Base-by-base conservation (phyloP, 2,329 filamentous ascomycete genomes). In the Cordyceps javanica region DNA sequence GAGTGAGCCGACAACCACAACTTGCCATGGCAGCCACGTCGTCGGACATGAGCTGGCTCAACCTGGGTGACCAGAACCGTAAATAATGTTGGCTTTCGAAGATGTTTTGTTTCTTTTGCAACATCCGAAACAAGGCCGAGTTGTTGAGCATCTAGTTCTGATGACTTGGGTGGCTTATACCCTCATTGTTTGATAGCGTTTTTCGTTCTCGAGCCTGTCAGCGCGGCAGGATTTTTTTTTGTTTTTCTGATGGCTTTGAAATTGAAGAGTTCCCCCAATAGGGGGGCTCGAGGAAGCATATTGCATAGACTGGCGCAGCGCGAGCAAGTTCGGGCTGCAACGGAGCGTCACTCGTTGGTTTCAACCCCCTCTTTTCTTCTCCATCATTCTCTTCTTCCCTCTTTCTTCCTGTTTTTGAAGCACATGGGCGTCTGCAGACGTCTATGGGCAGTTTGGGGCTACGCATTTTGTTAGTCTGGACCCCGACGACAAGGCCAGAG, bases 41-140 rank as follows among this genome's bases (percentile, higher is more conserved):
- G 13, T 80, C 79, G 52, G 89, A 91, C 69, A 89, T 91, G 86
- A 90, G 87, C 72, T 92, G 89, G 89, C 73, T 92, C 62, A 91
- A 91, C 66, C 77, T 91, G 19, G 85, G 84, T 48, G 80, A 81
- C 38, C 67, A 69, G 38, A 62, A 66, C 42, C 68, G 65, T 60
- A 60, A 63, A 53, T 69, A 60, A 53, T 52, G 49, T 42, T 53
- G 41, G 30, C 38, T 48, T 34, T 26, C 16, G 13, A 32, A 11
- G 30, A 6, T 32, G 6, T 10, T 21, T 45, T n/a, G n/a, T n/a
- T n/a, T n/a, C n/a, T 41, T 46, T 51, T 44, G 44, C 51, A 55
- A 45, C 38, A 52, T 51, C 57, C 57, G 60, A 44, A 62, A 53
- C 56, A 59, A 57, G 56, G 54, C 56, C 50, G 26, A 48, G 57